Base-by-base conservation (phyloP, 306 rosid genomes). In the Canavalia ensiformis region DNA sequence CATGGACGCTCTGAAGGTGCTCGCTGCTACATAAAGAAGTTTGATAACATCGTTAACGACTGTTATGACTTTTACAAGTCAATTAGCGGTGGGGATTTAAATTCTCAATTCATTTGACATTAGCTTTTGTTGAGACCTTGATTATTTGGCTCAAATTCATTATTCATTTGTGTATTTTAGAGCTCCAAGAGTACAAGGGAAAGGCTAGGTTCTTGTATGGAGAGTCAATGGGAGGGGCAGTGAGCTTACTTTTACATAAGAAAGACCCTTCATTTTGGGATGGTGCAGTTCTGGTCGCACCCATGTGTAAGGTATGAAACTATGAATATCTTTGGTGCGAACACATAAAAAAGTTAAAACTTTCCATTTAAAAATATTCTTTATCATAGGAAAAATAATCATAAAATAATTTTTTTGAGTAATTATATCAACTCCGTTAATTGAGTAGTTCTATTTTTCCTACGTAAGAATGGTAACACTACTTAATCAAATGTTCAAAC, bases 181-280 rank as follows among this genome's bases (percentile, higher is more conserved):
- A 11, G 77, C 86, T 87, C 57, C 88, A 86, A 70, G 97, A 86
- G 62, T 90, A 89, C 56, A 82, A 49, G 70, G 86, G 77, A 54
- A 95, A 90, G 76, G 49, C 86, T 63, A 90, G 86, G 89, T 93
- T 93, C 93, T 88, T 95, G 92, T 93, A 93, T 51, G 98, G 99
- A 62, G 99, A 95, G 75, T 93, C 99, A 9, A 95, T 95, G 99
- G 99, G 99, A 88, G 99, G 98, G 37, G 99, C 97, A 3, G 98
- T 93, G 52, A 83, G 92, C 83, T 86, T 95, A 10, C 86, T 93
- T 11, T 80, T 95, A 88, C 99, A 95, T 81, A 88, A 79, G 66
- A 93, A 88, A 80, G 86, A 93, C 62, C 92, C 97, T 28, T 18
- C 88, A 2, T 92, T 95, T 64, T 95, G 98, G 97, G 81, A 93